phyloP scores from a whole-genome alignment of 371 early-diverging fungal species.

The Dentiscutata heterogama region DNA sequence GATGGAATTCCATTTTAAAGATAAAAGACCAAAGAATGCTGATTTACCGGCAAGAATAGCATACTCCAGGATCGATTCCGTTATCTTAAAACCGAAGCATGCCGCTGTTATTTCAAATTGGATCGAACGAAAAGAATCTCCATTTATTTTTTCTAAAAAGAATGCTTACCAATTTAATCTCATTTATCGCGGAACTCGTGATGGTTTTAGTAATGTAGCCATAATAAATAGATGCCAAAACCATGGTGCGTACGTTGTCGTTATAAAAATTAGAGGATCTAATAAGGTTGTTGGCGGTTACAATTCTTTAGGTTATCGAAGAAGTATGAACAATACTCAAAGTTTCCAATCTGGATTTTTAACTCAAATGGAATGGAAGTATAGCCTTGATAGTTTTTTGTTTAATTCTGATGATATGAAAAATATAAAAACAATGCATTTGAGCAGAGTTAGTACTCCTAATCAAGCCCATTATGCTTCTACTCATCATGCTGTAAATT shows the following conservation, averaged over 20 bases:
- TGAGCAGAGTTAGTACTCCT: neutral
- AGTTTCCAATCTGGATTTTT: no score
- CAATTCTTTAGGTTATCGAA: conserved; percentile 42
- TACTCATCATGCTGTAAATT: neutral
- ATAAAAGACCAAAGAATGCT: neutral
- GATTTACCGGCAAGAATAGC: neutral
- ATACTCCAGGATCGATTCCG: conserved; percentile 10
- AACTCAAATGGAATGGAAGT: no score
- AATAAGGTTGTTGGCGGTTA: conserved; percentile 47
- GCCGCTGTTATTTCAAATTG: conserved; percentile 29
- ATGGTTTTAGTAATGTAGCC: conserved; percentile 38
- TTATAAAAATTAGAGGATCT: conserved; percentile 33
- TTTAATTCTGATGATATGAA: no score
- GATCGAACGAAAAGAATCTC: conserved; percentile 11
- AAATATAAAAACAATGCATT: no score
- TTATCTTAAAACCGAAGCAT: conserved; percentile 14
- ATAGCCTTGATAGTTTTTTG: no score
- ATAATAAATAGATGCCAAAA: conserved; percentile 45
- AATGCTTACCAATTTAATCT: neutral
- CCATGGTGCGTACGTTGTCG: conserved; percentile 39
- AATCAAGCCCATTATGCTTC: neutral
- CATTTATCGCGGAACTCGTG: conserved; percentile 22
- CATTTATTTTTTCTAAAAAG: neutral
- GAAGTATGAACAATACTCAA: neutral
- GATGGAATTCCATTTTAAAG: neutral